Percentiles rank a stretch among this genome's conserved stretches.
Conservation (phyloP, 2,329 filamentous ascomycete genomes). For the Phialophora verrucosa region DNA sequence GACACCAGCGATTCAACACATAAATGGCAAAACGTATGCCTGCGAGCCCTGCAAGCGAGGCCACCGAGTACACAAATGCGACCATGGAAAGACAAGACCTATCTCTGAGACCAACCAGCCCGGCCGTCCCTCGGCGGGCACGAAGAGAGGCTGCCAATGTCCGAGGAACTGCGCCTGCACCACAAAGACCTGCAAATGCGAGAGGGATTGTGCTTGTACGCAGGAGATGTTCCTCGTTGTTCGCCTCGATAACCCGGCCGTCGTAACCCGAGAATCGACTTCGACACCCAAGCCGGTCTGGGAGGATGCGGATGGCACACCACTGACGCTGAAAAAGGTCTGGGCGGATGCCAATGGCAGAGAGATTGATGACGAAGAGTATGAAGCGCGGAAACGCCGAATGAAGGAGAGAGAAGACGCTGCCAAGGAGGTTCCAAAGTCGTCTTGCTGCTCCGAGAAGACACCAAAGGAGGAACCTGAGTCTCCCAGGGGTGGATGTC, state of each 20-base stretch:
- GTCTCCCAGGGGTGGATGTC: conserved; percentile 31
- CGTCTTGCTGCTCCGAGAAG: conserved; percentile 32
- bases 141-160: conserved; percentile 38
- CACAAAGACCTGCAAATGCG: conserved; percentile 38
- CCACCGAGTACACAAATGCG: conserved; percentile 39
- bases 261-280: conserved; percentile 30
- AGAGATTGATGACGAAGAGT: conserved; percentile 34
- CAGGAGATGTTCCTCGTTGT: conserved; percentile 38
- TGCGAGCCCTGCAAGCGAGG: conserved; percentile 39
- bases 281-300: conserved; percentile 35
- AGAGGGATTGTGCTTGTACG: conserved; percentile 35
- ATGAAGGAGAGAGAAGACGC: conserved; percentile 35
- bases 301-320: conserved; percentile 37
- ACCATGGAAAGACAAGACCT: conserved; percentile 37
- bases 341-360: conserved; percentile 38
- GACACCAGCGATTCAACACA: conserved; percentile 33
- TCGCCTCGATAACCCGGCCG: conserved; percentile 26
- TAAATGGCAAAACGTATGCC: conserved; percentile 39
- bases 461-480: conserved; percentile 24
- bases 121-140: conserved; percentile 37
- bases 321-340: conserved; percentile 36
- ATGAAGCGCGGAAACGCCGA: conserved; percentile 29
- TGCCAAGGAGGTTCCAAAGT: conserved; percentile 12
- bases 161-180: conserved; percentile 37
- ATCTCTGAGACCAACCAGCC: conserved; percentile 38